Evolutionary conservation across 495 filamentous ascomycete species (phyloP).

Genomic region (Penicillium robsamsonii): DNA sequence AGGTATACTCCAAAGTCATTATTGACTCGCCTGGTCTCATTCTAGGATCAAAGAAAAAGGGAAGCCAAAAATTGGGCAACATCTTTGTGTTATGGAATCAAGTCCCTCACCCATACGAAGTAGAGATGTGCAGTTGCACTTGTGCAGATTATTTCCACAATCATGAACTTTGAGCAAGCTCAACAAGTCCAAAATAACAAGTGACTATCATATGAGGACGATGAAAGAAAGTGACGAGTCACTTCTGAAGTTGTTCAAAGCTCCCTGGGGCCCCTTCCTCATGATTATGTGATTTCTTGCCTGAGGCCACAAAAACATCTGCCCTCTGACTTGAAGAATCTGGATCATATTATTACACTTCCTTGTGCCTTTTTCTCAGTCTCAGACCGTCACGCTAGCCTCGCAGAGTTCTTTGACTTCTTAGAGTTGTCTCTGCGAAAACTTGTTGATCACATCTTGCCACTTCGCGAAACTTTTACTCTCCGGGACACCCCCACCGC

Average conservation of each 20-base stretch:
- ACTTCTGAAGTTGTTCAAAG: background rate
- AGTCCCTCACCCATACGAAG: background rate
- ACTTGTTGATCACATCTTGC: conserved; percentile 4
- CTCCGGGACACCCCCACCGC: conserved; percentile 19
- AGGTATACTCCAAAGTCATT: background rate
- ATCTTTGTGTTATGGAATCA: background rate
- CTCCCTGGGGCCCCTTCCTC: background rate
- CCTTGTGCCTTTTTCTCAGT: background rate
- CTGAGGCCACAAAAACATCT: conserved; percentile 19
- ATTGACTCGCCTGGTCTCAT: background rate
- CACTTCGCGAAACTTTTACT: conserved; percentile 17
- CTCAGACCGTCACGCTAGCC: background rate
- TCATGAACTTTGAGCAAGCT: background rate
- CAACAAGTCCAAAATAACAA: background rate
- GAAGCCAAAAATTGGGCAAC: background rate
- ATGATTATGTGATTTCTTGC: conserved; percentile 21
- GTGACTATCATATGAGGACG: background rate
- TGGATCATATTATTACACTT: background rate
- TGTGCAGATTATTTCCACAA: background rate
- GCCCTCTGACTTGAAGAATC: conserved; percentile 2
- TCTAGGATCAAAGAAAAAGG: background rate
- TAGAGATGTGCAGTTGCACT: background rate
- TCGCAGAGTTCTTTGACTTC: background rate
- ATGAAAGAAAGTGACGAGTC: background rate
- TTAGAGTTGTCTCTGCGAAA: background rate